These are phyloP conservation scores for Zelopaecilomyces penicillatus DNA, from an alignment of 2,329 filamentous ascomycete genomes.

Conservation along the genomic window DNA sequence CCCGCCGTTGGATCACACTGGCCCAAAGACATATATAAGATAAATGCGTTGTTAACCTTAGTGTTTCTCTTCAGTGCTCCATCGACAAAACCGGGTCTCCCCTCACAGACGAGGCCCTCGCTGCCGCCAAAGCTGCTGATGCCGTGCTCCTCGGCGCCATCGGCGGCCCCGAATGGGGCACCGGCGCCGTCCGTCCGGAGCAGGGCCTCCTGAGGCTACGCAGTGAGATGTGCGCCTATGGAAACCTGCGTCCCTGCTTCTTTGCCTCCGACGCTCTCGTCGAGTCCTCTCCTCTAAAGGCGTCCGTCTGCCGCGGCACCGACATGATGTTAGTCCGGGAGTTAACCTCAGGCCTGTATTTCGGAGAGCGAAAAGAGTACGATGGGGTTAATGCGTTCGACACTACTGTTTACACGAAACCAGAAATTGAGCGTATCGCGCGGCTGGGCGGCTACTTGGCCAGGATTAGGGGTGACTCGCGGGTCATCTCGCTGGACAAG, in stretches of 20 bases:
- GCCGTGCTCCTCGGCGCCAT: conserved; percentile 90
- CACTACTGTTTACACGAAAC: conserved; percentile 75
- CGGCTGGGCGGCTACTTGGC: conserved; percentile 76
- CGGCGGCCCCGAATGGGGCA: conserved; percentile 95
- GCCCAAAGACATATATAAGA: not conserved
- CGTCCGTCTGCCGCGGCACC: conserved; percentile 73
- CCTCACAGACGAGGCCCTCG: conserved; percentile 74
- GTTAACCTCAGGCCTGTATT: conserved; percentile 89
- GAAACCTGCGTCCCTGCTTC: conserved; percentile 92
- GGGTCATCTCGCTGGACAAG: conserved; percentile 84
- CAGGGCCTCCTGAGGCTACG: conserved; percentile 85
- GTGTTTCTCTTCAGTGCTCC: conserved; percentile 53
- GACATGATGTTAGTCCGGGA: conserved; percentile 92
- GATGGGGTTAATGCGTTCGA: conserved; percentile 70
- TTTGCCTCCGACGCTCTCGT: conserved; percentile 84
- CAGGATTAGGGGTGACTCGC: conserved; percentile 58
- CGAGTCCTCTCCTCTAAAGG: conserved; percentile 78
- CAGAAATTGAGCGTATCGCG: conserved; percentile 82
- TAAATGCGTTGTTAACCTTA: not conserved
- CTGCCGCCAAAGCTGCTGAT: conserved; percentile 74
- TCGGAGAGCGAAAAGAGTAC: conserved; percentile 68
- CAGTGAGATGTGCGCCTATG: conserved; percentile 89
- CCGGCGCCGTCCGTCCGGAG: conserved; percentile 78
- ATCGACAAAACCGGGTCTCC: conserved; percentile 75
- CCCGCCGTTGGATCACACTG: not conserved